Conservation (phyloP, 768 basidiomycete species). For the Hypsizygus marmoreus region DNA sequence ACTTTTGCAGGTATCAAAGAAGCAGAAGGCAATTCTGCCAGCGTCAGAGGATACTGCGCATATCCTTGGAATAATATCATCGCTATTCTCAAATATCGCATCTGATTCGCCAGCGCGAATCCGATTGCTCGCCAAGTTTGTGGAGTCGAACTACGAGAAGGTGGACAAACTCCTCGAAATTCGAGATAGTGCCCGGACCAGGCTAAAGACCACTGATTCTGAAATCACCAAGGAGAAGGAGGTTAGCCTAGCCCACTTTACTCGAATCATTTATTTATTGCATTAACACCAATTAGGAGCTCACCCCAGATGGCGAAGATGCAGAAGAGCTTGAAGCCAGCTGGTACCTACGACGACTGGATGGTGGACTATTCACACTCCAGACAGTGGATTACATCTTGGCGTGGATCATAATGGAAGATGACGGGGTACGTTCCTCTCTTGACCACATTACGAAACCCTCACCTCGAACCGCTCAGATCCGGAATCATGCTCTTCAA, state of each 20-base stretch:
- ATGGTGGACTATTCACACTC: slow-evolving; percentile 84
- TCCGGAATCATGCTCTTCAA: slow-evolving; percentile 70
- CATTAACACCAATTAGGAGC: slow-evolving; percentile 39
- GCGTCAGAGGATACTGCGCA: slow-evolving; percentile 86
- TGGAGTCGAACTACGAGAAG: slow-evolving; percentile 91
- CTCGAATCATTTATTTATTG: not conserved
- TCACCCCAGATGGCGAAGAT: slow-evolving; percentile 58
- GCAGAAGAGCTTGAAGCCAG: slow-evolving; percentile 66
- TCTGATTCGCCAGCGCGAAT: slow-evolving; percentile 82
- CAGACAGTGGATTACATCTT: slow-evolving; percentile 94
- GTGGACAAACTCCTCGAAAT: slow-evolving; percentile 91
- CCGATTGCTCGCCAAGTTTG: slow-evolving; percentile 89
- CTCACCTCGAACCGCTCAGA: slow-evolving; percentile 43
- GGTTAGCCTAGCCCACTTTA: slow-evolving; percentile 35
- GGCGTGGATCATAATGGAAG: slow-evolving; percentile 96
- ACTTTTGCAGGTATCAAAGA: slow-evolving; percentile 51
- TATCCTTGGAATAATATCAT: slow-evolving; percentile 84
- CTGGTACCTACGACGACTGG: slow-evolving; percentile 86
- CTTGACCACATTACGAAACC: not conserved
- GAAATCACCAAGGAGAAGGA: slow-evolving; percentile 73
- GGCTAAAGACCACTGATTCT: slow-evolving; percentile 61
- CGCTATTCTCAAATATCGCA: slow-evolving; percentile 82
- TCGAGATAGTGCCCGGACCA: slow-evolving; percentile 64
- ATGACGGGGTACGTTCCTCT: slow-evolving; percentile 79
- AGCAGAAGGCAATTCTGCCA: slow-evolving; percentile 56